Evolutionary conservation across 768 basidiomycete species (phyloP), one percentile per base, ranked within the genome.

Genomic region (Lactarius hatsudake): DNA sequence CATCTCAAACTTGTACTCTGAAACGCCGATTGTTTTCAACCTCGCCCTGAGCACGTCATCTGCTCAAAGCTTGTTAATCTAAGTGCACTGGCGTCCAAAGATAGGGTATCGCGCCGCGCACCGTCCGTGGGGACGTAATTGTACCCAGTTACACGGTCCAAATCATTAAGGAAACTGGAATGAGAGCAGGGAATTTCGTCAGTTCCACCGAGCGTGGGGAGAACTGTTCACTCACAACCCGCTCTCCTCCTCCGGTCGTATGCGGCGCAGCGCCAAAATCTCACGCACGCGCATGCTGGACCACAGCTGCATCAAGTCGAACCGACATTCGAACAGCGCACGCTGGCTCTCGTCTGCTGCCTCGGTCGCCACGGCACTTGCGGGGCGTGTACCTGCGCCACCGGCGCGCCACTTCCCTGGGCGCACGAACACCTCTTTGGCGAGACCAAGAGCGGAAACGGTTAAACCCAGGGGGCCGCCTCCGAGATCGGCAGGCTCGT

Each of bases 1-100:
- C 85, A 92, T 89, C 76, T 89, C 85, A 71, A 93, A 93, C 72
- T 83, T 87, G 76, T 93, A 90, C 75, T 92, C 91, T 5, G 87
- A 86, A 12, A 91, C 90, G 2, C 91, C 91, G 20, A 92, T 84
- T 0, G 84, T 85, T 74, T 86, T 86, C 40, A 85, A 74, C 30
- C 84, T 80, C 9, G 84, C 84, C 63, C 76, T 79, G 56, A 85
- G 74, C 32, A 85, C 83, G 66, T 85, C 84, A 66, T 85, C 84
- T 82, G 64, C 36, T 2, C n/a, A 68, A 53, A 55, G n/a, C 20
- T 45, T 18, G 55, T 38, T 38, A 63, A 30, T 10, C 64, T 9
- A 32, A 53, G 9, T 34, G 30, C 1, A 34, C 23, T 28, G 6
- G 7, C 8, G 43, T 4, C 42, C 59, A n/a, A 34, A 34, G 57